Conservation (phyloP, 352 stramenopile genomes). For the Pythium apleroticum region DNA sequence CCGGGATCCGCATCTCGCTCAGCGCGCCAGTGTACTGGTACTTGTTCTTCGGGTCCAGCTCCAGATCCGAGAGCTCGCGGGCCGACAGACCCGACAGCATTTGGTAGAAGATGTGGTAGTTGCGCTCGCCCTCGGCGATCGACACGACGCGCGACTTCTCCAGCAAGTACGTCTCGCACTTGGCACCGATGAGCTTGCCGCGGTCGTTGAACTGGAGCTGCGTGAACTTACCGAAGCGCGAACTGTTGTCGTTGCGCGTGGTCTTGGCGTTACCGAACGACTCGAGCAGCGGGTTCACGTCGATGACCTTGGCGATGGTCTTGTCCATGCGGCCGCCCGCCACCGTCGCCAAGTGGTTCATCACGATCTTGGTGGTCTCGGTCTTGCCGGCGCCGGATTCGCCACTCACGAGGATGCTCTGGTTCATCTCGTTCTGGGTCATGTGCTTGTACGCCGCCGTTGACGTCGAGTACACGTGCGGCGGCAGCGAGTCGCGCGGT, state of each 20-base stretch:
- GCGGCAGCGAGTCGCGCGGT: slow-evolving; percentile 57
- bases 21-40: slow-evolving; percentile 80
- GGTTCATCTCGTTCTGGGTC: slow-evolving; percentile 72
- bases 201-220: slow-evolving; percentile 84
- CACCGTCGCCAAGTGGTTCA: slow-evolving; percentile 86
- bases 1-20: slow-evolving; percentile 78
- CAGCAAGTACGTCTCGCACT: slow-evolving; percentile 94
- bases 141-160: slow-evolving; percentile 96
- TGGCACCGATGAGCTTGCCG: slow-evolving; percentile 82
- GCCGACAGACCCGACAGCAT: slow-evolving; percentile 67
- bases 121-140: slow-evolving; percentile 95
- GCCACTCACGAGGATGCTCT: slow-evolving; percentile 87
- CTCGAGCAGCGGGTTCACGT: slow-evolving; percentile 92
- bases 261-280: slow-evolving; percentile 95
- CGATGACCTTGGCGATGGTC: slow-evolving; percentile 90
- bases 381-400: slow-evolving; percentile 93
- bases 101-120: slow-evolving; percentile 99
- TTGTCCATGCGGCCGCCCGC: slow-evolving; percentile 84
- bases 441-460: slow-evolving; percentile 87
- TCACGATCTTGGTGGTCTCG: slow-evolving; percentile 96
- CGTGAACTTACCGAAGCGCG: slow-evolving; percentile 90
- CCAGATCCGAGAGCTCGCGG: slow-evolving; percentile 54
- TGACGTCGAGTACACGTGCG: slow-evolving; percentile 87
- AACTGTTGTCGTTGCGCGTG: slow-evolving; percentile 92
- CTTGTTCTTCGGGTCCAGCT: slow-evolving; percentile 57